Percentiles rank a stretch among this genome's conserved stretches.
Conservation (phyloP, 75 land plant genomes). For the Isoetes taiwanensis region DNA sequence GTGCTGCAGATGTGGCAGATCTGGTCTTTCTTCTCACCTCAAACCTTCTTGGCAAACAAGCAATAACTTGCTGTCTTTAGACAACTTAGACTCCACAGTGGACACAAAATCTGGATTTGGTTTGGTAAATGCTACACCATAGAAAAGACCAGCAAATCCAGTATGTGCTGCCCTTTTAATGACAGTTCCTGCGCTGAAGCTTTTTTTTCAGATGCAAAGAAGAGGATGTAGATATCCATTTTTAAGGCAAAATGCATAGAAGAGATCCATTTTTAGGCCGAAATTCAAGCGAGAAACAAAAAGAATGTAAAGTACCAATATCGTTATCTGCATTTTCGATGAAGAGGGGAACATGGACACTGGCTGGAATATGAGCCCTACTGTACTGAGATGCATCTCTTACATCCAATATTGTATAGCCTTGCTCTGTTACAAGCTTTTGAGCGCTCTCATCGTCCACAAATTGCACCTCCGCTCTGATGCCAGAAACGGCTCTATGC, state of each 20-base stretch:
- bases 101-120: conserved; percentile 66
- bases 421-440: conserved; percentile 47
- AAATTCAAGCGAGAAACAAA: not conserved
- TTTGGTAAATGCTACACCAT: conserved; percentile 83
- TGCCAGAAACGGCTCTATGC: not conserved
- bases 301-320: conserved; percentile 48
- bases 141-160: conserved; percentile 79
- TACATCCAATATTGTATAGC: conserved; percentile 63
- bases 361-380: conserved; percentile 61
- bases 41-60: conserved; percentile 94
- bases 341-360: conserved; percentile 69
- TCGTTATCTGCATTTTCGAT: conserved; percentile 75
- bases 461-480: conserved; percentile 54
- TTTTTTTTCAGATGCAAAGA: not conserved
- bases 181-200: conserved; percentile 49
- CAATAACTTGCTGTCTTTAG: conserved; percentile 51
- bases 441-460: conserved; percentile 68
- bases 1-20: not conserved
- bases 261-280: too few relatives aligned
- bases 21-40: conserved; percentile 28
- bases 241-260: too few relatives aligned
- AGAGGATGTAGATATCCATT: not conserved
- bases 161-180: conserved; percentile 63
- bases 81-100: conserved; percentile 50
- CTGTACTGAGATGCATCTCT: conserved; percentile 64